Evolutionary conservation across 163 green algal species (phyloP), one percentile per base, ranked within the genome.

Genomic region (Chloroidium sp.): DNA sequence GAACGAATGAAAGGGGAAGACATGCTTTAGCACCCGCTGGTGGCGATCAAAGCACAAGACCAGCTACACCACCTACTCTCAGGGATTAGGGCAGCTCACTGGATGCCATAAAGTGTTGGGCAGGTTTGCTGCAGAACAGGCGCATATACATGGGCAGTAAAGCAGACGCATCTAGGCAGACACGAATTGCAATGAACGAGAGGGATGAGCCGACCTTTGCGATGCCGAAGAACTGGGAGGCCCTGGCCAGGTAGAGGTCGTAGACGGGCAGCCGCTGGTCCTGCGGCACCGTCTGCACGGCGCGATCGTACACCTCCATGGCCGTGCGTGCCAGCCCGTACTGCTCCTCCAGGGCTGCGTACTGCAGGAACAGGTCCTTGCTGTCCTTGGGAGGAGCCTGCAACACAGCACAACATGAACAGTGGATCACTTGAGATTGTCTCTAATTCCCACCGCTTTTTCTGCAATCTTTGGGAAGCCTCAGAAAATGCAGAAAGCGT

Each of bases 171-270:
- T 36, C 36, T 36, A 36, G 36, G 36, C 36, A 36, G 36, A 36
- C 36, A 36, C 36, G 36, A 36, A 36, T 36, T 36, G 36, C 36
- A 36, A 36, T 36, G 36, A 36, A 36, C 36, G 36, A 36, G 36
- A 36, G 36, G 36, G 36, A 36, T 36, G 36, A 36, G 4, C 68
- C 0, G 77, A 93, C 94, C 88, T 97, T 97, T 58, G 86, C 91
- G n/a, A 98, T 87, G 59, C 96, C 96, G 84, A 97, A 99, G 82
- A 97, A 97, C 76, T 98, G 92, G 1, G 88, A 92, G 2, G 96
- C 95, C 36, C 93, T 89, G 2, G 87, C 85, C 3, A 98, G 81
- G 88, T 97, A 98, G 4, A 97, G 69, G 61, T 97, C 91, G 69
- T 95, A 95, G 36, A 99, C 82, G 0, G 62, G 60, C 79, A 95